Percentiles rank a stretch among this genome's conserved stretches.
Evolutionary conservation across 2,329 filamentous ascomycete species (phyloP).

Genomic region (Pochonia chlamydosporia): DNA sequence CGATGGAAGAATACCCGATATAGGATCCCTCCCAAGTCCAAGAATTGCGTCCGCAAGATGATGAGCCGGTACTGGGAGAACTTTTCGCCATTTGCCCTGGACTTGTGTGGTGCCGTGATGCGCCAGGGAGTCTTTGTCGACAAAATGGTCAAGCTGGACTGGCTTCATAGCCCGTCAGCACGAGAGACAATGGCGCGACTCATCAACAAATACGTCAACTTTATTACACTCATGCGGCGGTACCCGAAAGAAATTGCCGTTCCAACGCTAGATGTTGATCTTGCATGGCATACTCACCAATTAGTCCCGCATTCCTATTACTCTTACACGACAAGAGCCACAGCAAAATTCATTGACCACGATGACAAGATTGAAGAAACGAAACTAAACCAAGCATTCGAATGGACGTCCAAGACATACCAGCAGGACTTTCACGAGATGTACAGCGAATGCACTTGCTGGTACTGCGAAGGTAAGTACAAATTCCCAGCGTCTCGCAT

Average conservation of each 20-base stretch:
- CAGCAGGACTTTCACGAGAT: constrained; percentile 57
- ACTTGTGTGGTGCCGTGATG: constrained; percentile 59
- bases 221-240: constrained; percentile 51
- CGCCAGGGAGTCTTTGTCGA: constrained; percentile 61
- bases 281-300: constrained; percentile 79
- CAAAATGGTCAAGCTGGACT: constrained; percentile 73
- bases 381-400: constrained; percentile 57
- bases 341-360: constrained; percentile 64
- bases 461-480: constrained; percentile 64
- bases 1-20: constrained; percentile 14
- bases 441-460: constrained; percentile 71
- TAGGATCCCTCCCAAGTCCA: constrained; percentile 20
- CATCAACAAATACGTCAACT: constrained; percentile 59
- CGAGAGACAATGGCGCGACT: constrained; percentile 58
- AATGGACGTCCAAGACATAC: constrained; percentile 65
- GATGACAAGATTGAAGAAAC: constrained; percentile 76
- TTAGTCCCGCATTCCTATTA: constrained; percentile 61
- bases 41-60: constrained; percentile 54
- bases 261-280: constrained; percentile 68
- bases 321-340: constrained; percentile 41
- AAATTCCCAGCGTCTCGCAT: neutral
- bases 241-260: constrained; percentile 47
- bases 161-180: constrained; percentile 67
- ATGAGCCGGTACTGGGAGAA: constrained; percentile 69
- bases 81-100: constrained; percentile 56